These are phyloP conservation scores for Aspergillus intermedius DNA, from an alignment of 2,329 filamentous ascomycete species.

Conservation along the genomic window DNA sequence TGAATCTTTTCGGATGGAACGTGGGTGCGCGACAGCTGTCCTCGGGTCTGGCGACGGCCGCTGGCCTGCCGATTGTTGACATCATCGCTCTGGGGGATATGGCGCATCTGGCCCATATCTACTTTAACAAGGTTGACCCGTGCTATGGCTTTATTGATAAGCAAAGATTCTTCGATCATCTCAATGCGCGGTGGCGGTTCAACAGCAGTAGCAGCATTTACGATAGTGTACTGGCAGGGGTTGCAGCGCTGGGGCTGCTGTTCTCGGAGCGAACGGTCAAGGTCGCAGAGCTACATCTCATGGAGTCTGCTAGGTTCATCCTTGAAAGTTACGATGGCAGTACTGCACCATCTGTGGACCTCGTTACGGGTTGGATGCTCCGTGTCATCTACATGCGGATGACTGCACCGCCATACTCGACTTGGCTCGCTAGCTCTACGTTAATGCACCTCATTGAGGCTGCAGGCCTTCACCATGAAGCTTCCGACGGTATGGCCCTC, in stretches of 20 bases:
- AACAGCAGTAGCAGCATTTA: slow-evolving; percentile 22
- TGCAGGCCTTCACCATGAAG: slow-evolving; percentile 26
- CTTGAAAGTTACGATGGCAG: slow-evolving; percentile 32
- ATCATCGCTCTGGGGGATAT: slow-evolving; percentile 44
- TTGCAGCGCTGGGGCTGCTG: slow-evolving; percentile 47
- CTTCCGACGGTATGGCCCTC: slow-evolving; percentile 10
- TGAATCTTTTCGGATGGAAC: slow-evolving; percentile 53
- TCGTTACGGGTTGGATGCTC: slow-evolving; percentile 42
- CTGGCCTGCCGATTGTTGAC: slow-evolving; percentile 33
- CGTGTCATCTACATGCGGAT: slow-evolving; percentile 48
- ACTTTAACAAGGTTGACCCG: slow-evolving; percentile 47
- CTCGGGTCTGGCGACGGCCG: slow-evolving; percentile 1
- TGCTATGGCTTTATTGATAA: slow-evolving; percentile 47
- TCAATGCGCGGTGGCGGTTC: slow-evolving; percentile 17
- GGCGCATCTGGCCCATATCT: slow-evolving; percentile 38
- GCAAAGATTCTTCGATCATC: slow-evolving; percentile 12
- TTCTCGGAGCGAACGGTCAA: slow-evolving; percentile 43
- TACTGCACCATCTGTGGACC: slow-evolving; percentile 19
- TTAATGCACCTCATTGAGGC: slow-evolving; percentile 49
- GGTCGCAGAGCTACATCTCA: slow-evolving; percentile 42
- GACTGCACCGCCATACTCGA: slow-evolving; percentile 46
- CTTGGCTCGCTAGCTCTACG: slow-evolving; percentile 29
- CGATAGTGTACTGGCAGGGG: slow-evolving; percentile 46
- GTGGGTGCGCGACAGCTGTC: slow-evolving; percentile 25
- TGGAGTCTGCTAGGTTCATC: slow-evolving; percentile 38